Conservation (phyloP, 2,329 filamentous ascomycete genomes). For the Hymenoscyphus fructigenus region DNA sequence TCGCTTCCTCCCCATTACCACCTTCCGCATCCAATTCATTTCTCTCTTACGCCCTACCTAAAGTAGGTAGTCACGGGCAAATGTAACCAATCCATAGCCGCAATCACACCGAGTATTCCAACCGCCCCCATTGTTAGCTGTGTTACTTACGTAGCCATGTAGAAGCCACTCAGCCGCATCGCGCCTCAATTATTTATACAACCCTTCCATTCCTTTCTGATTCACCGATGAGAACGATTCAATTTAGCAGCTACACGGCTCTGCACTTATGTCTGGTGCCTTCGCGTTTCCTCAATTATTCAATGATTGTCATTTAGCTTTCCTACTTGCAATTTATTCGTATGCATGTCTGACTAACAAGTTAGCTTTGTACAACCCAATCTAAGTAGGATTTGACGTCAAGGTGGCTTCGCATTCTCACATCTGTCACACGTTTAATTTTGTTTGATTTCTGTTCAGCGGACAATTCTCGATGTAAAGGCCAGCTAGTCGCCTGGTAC, state of each 20-base stretch:
- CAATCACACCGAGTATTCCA: not conserved
- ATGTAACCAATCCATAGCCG: not conserved
- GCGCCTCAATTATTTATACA: not conserved
- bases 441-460: not conserved
- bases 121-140: not conserved
- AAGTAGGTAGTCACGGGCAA: not conserved
- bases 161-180: not conserved
- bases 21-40: too few relatives aligned
- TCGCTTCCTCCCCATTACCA: not conserved
- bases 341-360: not conserved
- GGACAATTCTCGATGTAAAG: not conserved
- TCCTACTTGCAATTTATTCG: not conserved
- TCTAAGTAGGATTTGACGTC: too few relatives aligned
- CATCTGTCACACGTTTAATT: not conserved
- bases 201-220: not conserved
- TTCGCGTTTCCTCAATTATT: not conserved
- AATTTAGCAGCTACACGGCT: not conserved
- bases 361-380: not conserved
- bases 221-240: not conserved
- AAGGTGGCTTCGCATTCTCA: not conserved
- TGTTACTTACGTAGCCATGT: not conserved
- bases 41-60: not conserved
- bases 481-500: not conserved
- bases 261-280: not conserved
- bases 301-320: not conserved